Conservation (phyloP, 2,329 filamentous ascomycete species). For the Teratosphaeria destructans region DNA sequence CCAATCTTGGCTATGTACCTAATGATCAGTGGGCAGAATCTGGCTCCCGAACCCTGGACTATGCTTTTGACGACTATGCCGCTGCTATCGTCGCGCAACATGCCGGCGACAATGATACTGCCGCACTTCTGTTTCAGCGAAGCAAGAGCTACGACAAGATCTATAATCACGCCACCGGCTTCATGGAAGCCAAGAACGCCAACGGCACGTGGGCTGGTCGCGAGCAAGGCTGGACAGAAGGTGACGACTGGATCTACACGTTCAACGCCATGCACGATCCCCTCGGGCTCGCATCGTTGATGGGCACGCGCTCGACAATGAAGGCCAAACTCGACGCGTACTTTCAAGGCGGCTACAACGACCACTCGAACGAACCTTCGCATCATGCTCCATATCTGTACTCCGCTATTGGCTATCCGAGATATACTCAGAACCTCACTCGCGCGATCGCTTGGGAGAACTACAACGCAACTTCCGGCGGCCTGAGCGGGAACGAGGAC, state of each 20-base stretch:
- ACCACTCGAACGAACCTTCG: conserved; percentile 40
- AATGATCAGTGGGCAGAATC: conserved; percentile 41
- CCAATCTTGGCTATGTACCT: conserved; percentile 36
- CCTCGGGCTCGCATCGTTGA: conserved; percentile 31
- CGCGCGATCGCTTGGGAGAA: conserved; percentile 30
- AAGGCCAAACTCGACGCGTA: conserved; percentile 35
- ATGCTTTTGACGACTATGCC: conserved; percentile 38
- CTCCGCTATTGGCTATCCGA: conserved; percentile 33
- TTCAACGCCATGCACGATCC: conserved; percentile 41
- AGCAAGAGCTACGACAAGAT: conserved; percentile 33
- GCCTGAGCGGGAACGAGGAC: conserved; percentile 40
- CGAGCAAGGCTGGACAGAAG: conserved; percentile 40
- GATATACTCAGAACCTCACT: conserved; percentile 29
- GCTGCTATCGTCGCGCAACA: conserved; percentile 32
- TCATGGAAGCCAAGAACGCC: conserved; percentile 39
- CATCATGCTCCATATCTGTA: conserved; percentile 41
- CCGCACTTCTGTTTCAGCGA: conserved; percentile 25
- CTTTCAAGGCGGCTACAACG: conserved; percentile 37
- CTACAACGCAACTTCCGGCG: conserved; percentile 38
- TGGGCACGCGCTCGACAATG: conserved; percentile 29
- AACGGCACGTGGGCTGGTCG: conserved; percentile 37
- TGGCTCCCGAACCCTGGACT: conserved; percentile 38
- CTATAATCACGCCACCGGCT: conserved; percentile 35
- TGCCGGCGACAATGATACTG: conserved; percentile 25
- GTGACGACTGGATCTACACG: conserved; percentile 42